Evolutionary conservation across 495 filamentous ascomycete species (phyloP).

Genomic region (Evernia prunastri): DNA sequence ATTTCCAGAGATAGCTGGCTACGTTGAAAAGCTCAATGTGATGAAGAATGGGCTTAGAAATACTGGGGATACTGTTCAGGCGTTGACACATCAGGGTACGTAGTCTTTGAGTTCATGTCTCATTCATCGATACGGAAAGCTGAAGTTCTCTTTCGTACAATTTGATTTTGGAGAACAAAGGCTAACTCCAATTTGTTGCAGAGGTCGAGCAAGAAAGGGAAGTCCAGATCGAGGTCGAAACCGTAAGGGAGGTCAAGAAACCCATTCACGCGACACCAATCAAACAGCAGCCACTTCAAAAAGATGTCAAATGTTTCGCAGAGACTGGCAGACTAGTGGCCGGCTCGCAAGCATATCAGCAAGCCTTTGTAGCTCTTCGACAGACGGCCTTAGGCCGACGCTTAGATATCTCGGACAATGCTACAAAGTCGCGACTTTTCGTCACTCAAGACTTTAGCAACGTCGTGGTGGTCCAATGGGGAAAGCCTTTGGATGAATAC

Average conservation of each 20-base stretch:
- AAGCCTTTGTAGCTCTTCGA: conserved; percentile 32
- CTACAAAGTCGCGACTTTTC: conserved; percentile 29
- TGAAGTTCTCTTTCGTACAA: neutral
- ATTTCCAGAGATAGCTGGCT: conserved; percentile 22
- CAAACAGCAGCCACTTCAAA: conserved; percentile 33
- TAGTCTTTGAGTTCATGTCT: neutral
- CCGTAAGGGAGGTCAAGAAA: conserved; percentile 36
- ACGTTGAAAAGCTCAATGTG: conserved; percentile 28
- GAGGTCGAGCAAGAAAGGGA: conserved; percentile 46
- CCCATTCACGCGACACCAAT: conserved; percentile 26
- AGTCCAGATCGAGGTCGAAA: conserved; percentile 37
- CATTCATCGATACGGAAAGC: neutral
- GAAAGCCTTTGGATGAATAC: conserved; percentile 16
- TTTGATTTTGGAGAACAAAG: too few relatives aligned
- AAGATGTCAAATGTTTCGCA: conserved; percentile 35
- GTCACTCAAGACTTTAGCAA: conserved; percentile 24
- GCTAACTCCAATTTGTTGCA: neutral
- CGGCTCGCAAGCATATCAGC: conserved; percentile 27
- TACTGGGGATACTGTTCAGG: conserved; percentile 31
- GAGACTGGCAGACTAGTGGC: conserved; percentile 33
- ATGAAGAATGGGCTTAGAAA: conserved; percentile 29
- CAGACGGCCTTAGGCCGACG: conserved; percentile 34
- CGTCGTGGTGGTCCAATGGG: conserved; percentile 1
- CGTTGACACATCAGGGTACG: conserved; percentile 30
- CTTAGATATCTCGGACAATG: conserved; percentile 27